These are phyloP conservation scores for Crotalaria pallida DNA, from an alignment of 306 rosid species.

Conservation along the genomic window DNA sequence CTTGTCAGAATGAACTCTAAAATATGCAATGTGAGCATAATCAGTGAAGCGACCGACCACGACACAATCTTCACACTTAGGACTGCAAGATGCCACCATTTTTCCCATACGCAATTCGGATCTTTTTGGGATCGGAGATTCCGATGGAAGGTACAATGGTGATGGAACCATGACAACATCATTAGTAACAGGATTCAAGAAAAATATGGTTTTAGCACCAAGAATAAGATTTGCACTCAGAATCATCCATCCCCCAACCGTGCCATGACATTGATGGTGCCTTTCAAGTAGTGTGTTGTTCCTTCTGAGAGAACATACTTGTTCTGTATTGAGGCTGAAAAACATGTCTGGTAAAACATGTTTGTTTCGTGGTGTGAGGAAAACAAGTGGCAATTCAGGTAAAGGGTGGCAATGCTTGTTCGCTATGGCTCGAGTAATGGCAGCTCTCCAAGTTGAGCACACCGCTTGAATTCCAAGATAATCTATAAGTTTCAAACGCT, in stretches of 20 bases:
- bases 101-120: no score
- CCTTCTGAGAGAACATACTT: neutral
- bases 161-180: neutral
- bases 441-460: neutral
- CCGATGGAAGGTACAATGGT: neutral
- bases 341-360: neutral
- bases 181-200: neutral
- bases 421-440: neutral
- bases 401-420: neutral
- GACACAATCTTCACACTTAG: neutral
- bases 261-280: neutral
- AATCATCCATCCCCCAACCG: neutral
- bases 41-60: neutral
- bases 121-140: neutral
- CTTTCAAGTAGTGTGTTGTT: neutral
- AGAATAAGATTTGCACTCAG: no score
- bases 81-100: neutral
- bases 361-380: neutral
- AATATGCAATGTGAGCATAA: neutral
- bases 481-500: neutral
- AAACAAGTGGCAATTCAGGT: neutral
- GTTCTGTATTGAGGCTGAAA: neutral
- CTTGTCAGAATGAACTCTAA: neutral
- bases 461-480: neutral
- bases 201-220: no score